Conservation (phyloP, 2,329 filamentous ascomycete genomes). For the Thelonectria discophora region DNA sequence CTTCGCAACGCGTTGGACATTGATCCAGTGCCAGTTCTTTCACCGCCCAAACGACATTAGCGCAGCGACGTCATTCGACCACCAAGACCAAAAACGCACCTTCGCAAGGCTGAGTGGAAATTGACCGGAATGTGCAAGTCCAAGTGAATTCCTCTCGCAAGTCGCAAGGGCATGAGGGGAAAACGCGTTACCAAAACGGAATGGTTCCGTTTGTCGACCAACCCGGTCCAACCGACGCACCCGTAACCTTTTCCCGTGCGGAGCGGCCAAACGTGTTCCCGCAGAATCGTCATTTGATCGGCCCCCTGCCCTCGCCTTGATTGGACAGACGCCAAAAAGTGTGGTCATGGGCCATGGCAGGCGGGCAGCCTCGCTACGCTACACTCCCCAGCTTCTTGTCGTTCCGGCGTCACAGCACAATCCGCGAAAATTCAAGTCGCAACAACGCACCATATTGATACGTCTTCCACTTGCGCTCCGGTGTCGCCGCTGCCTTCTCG, state of each 20-base stretch:
- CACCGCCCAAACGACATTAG: too few species aligned
- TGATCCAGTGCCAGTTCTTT: too few species aligned
- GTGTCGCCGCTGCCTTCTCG: neutral
- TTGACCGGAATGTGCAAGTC: too few species aligned
- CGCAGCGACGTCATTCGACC: too few species aligned
- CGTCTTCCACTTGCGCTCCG: slow-evolving; percentile 9
- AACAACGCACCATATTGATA: slow-evolving; percentile 23
- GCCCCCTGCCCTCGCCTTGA: slow-evolving; percentile 17
- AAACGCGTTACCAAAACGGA: slow-evolving; percentile 1
- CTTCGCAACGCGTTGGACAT: too few species aligned
- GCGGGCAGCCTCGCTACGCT: slow-evolving; percentile 45
- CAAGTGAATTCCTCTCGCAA: too few species aligned
- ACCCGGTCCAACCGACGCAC: slow-evolving; percentile 1
- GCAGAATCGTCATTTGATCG: slow-evolving; percentile 28
- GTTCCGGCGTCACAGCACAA: slow-evolving; percentile 39
- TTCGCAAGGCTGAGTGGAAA: too few species aligned
- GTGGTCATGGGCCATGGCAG: slow-evolving; percentile 44
- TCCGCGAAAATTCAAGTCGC: slow-evolving; percentile 36
- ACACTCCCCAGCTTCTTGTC: slow-evolving; percentile 18
- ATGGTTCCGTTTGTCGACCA: neutral
- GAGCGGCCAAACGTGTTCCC: slow-evolving; percentile 38
- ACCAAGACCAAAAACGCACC: too few species aligned
- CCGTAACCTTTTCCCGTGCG: slow-evolving; percentile 22
- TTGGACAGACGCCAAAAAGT: slow-evolving; percentile 37
- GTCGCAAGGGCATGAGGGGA: neutral